Percentiles rank a stretch among this genome's conserved stretches.
phyloP scores from a whole-genome alignment of 441 rosid genomes.

The Breynia disticha region DNA sequence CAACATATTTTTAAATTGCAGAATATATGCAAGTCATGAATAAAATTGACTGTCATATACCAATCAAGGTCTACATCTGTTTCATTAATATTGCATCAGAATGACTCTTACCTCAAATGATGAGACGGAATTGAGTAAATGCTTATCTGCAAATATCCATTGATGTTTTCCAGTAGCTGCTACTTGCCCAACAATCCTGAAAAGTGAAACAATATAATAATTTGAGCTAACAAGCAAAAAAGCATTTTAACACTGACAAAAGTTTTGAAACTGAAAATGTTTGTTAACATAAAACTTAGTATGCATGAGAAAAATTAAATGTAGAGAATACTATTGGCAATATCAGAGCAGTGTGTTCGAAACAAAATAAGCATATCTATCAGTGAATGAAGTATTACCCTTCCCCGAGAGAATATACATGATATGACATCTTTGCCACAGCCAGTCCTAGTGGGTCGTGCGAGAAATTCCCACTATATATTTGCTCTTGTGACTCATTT shows the following conservation, averaged over 20 bases:
- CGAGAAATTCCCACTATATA: constrained; percentile 27
- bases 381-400: constrained; percentile 46
- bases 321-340: no score
- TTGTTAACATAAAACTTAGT: no score
- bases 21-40: not conserved
- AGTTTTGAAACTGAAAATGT: no score
- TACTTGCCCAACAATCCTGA: constrained; percentile 82
- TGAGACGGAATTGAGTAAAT: constrained; percentile 31
- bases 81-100: constrained; percentile 5
- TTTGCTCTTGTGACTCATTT: constrained; percentile 28
- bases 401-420: constrained; percentile 79
- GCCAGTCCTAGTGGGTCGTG: constrained; percentile 60
- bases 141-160: constrained; percentile 60
- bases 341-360: not conserved
- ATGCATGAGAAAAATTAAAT: no score
- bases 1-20: no score
- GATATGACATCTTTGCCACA: constrained; percentile 84
- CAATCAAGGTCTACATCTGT: not conserved
- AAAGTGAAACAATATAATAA: constrained; percentile 15
- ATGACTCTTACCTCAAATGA: constrained; percentile 45
- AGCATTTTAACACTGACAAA: not conserved
- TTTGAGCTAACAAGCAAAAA: not conserved
- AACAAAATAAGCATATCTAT: constrained; percentile 3
- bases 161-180: constrained; percentile 70
- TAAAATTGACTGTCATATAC: not conserved